Percentiles rank a stretch among this genome's conserved stretches.
phyloP scores from a whole-genome alignment of 441 rosid species.

The Pelargonium fulgidum region DNA sequence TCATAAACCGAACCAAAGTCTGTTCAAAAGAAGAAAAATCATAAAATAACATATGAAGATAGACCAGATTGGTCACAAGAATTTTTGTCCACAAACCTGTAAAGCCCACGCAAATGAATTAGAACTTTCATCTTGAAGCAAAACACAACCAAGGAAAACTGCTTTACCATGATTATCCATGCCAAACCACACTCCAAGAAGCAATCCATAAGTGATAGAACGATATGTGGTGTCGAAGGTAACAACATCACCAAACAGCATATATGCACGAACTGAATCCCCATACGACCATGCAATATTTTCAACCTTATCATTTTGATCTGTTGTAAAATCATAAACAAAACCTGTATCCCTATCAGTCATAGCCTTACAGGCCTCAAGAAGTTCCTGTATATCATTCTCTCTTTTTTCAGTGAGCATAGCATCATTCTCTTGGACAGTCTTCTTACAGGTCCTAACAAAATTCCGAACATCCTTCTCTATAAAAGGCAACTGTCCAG shows the following conservation, averaged over 20 bases:
- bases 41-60: constrained; percentile 26
- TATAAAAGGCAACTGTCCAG: constrained; percentile 78
- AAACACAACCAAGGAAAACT: constrained; percentile 63
- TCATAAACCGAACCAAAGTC: constrained; percentile 73
- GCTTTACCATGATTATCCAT: constrained; percentile 65
- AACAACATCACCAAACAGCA: constrained; percentile 65
- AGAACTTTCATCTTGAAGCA: constrained; percentile 70
- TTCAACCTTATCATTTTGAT: constrained; percentile 62
- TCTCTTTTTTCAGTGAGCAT: constrained; percentile 68
- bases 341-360: constrained; percentile 59
- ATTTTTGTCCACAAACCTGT: constrained; percentile 63
- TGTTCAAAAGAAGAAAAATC: constrained; percentile 45
- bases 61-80: constrained; percentile 26
- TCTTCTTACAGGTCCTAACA: constrained; percentile 70
- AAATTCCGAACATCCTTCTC: constrained; percentile 94
- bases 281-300: constrained; percentile 80
- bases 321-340: constrained; percentile 53
- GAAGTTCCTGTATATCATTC: constrained; percentile 56
- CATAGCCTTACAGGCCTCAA: constrained; percentile 65
- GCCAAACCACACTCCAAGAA: constrained; percentile 73
- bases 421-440: constrained; percentile 82
- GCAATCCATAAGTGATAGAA: constrained; percentile 74
- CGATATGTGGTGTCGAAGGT: constrained; percentile 65
- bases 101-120: constrained; percentile 78
- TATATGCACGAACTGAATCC: constrained; percentile 48